Evolutionary conservation across 2,329 filamentous ascomycete genomes (phyloP).

Genomic region (Aureobasidium uvarum): DNA sequence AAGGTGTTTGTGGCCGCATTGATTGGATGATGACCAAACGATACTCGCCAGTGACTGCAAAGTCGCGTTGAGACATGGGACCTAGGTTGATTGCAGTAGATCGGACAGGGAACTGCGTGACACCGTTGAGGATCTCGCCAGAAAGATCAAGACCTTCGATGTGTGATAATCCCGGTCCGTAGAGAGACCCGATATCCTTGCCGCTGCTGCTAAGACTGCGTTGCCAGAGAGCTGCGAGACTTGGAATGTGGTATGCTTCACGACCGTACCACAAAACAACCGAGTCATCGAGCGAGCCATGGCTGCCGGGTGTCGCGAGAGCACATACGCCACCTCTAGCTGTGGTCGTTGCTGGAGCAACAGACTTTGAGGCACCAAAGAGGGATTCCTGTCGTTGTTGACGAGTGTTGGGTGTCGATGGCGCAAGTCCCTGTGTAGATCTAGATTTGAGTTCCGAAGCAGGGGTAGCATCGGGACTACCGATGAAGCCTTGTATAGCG

Average conservation of each 20-base stretch:
- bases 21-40: conserved; percentile 45
- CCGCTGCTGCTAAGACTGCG: conserved; percentile 39
- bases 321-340: conserved; percentile 47
- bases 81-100: conserved; percentile 38
- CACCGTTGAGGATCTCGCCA: conserved; percentile 46
- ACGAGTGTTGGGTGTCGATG: conserved; percentile 54
- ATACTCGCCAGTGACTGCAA: conserved; percentile 47
- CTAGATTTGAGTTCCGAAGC: conserved; percentile 36
- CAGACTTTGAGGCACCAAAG: conserved; percentile 44
- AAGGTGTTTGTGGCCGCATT: conserved; percentile 36
- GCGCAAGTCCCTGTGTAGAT: conserved; percentile 43
- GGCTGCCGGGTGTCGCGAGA: conserved; percentile 35
- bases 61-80: conserved; percentile 44
- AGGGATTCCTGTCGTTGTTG: conserved; percentile 47
- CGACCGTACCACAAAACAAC: conserved; percentile 49
- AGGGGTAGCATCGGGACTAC: conserved; percentile 30
- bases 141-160: conserved; percentile 44
- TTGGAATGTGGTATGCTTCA: conserved; percentile 47
- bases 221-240: conserved; percentile 47
- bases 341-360: conserved; percentile 35
- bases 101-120: conserved; percentile 45
- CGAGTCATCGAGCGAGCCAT: conserved; percentile 44
- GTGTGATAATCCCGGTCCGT: conserved; percentile 44
- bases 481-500: conserved; percentile 36
- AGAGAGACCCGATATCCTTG: conserved; percentile 41